A percentile compares a stretch with the other conserved stretches of the same genome.
Evolutionary conservation across 345 rosid species (phyloP).

Genomic region (Garcia nutans): DNA sequence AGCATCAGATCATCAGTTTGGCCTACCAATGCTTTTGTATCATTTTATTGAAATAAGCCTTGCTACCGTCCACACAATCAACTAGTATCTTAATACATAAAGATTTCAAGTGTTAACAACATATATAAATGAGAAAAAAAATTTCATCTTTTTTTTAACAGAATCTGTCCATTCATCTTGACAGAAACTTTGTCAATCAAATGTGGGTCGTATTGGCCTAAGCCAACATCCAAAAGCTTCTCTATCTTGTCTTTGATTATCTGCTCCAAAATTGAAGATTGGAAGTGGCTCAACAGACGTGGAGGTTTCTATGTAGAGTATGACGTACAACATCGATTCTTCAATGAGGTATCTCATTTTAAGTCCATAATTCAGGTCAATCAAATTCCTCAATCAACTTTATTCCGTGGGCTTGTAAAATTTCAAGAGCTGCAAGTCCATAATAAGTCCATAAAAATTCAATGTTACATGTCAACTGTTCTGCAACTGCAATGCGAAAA

Average conservation of each 20-base stretch:
- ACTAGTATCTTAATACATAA: background rate
- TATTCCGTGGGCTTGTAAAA: slow-evolving; percentile 71
- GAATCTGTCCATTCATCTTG: background rate
- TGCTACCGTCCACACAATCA: background rate
- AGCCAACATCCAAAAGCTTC: background rate
- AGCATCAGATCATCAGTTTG: no score
- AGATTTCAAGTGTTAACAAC: background rate
- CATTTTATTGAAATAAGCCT: background rate
- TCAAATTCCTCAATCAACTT: slow-evolving; percentile 63
- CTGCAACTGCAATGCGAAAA: background rate
- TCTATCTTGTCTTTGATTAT: background rate
- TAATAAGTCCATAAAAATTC: background rate
- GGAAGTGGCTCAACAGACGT: background rate
- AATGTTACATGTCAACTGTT: background rate
- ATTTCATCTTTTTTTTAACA: no score
- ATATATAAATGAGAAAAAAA: background rate
- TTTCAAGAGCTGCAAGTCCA: slow-evolving; percentile 66
- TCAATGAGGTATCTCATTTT: background rate
- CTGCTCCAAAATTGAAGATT: background rate
- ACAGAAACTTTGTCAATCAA: background rate
- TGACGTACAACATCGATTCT: background rate
- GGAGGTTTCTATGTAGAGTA: background rate
- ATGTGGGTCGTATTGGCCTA: background rate
- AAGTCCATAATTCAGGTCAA: slow-evolving; percentile 18
- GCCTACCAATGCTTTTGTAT: no score